Evolutionary conservation across 345 rosid species (phyloP), one percentile per base, ranked within the genome.

Genomic region (Lepidium africanum): DNA sequence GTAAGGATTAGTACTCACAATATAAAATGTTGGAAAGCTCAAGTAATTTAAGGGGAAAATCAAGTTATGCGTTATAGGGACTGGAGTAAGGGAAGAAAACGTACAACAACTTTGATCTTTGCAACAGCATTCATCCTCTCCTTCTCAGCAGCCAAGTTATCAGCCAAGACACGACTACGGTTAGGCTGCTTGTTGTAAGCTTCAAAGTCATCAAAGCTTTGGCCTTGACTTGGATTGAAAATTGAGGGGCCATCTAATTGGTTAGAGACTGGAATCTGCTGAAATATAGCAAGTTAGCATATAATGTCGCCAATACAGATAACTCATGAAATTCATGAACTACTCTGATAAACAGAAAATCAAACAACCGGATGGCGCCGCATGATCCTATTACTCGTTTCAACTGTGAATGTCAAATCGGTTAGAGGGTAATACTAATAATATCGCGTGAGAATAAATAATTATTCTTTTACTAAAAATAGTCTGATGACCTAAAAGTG

Each of bases 41-140:
- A 5, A 46, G 7, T 7, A 40, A 32, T 39, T 65, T 39, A 58
- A 36, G 8, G 10, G 40, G 9, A 3, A 38, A 56, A 5, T 7
- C 11, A 49, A 72, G 43, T 30, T 57, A 17, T 39, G 21, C 13
- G 2, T 21, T 17, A 12, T 9, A 30, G 9, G 51, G 13, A 37
- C 9, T 15, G 2, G 23, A 62, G 60, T 12, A 15, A 51, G 30
- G 47, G 63, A 46, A 57, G 49, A 75, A 58, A 76, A 62, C 95
- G 27, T 81, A 94, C 99, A 92, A 94, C 97, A 57, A 94, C 99
- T 94, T 94, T 94, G 62, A 94, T 94, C 85, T 94, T 94, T 36
- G 99, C 99, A 56, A 91, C 99, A 65, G 97, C 81, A 74, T 84
- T 86, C 69, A 79, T 71, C 81, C 84, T 89, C 67, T 91, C 95